Percentiles rank a stretch among this genome's conserved stretches.
These are phyloP conservation scores for Scutellaria baicalensis DNA, from an alignment of 257 asterid species.

Conservation along the genomic window DNA sequence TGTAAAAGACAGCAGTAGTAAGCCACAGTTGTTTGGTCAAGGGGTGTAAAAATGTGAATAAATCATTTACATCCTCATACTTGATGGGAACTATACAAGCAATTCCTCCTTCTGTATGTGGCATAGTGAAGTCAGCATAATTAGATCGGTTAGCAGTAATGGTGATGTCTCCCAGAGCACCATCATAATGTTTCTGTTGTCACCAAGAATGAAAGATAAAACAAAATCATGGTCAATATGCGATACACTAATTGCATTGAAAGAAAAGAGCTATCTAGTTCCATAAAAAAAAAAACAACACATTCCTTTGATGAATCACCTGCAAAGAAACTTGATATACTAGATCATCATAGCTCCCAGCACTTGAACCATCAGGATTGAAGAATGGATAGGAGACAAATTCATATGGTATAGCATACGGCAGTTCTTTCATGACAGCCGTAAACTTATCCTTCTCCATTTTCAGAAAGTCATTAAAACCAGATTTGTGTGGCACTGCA, in stretches of 20 bases:
- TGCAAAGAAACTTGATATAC: slow-evolving; percentile 39
- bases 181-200: slow-evolving; percentile 25
- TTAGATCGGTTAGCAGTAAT: slow-evolving; percentile 31
- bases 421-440: slow-evolving; percentile 30
- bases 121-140: slow-evolving; percentile 35
- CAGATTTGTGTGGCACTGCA: slow-evolving; percentile 33
- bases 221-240: not conserved
- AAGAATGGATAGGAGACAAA: slow-evolving; percentile 16
- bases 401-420: slow-evolving; percentile 29
- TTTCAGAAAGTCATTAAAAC: slow-evolving; percentile 29
- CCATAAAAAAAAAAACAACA: not conserved
- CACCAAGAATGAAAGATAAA: not conserved
- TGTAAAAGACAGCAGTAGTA: slow-evolving; percentile 14
- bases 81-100: slow-evolving; percentile 21
- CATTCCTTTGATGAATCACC: not conserved
- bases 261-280: not conserved
- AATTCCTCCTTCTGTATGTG: slow-evolving; percentile 39
- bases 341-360: slow-evolving; percentile 40
- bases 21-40: slow-evolving; percentile 31
- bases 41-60: slow-evolving; percentile 21
- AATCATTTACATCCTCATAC: slow-evolving; percentile 14
- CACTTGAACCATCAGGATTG: slow-evolving; percentile 20
- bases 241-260: not conserved
- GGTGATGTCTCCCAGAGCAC: slow-evolving; percentile 42
- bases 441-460: slow-evolving; percentile 26